Evolutionary conservation across 2,329 filamentous ascomycete genomes (phyloP), one percentile per base, ranked within the genome.

Genomic region (Fonsecaea pugnacius): DNA sequence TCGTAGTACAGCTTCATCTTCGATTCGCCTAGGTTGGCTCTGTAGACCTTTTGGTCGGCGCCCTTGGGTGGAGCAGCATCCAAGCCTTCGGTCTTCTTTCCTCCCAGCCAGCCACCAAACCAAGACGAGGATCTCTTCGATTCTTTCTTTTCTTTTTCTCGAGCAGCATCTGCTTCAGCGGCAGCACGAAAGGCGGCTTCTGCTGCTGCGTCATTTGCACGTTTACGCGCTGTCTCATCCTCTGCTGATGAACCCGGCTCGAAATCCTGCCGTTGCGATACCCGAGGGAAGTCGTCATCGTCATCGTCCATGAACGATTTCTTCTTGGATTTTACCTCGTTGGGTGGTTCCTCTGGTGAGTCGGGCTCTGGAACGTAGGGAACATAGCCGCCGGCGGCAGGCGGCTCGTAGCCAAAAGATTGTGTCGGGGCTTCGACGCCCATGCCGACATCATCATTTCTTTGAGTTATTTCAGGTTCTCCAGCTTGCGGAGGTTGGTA

Each of bases 1-100:
- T 99, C 95, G 73, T 95, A 99, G 70, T 94, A 89, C 77, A 99
- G 97, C 52, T 88, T 92, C 76, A 87, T 96, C 73, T 95, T 87
- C n/a, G 62, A 65, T 77, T 99, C 96, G 66, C 94, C 96, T 8
- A 99, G 85, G 73, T 99, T 99, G 67, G 96, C 95, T 71, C 87
- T 88, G 75, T 97, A 91, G n/a, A 72, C 64, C 35, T 70, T 71
- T n/a, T 93, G 87, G 32, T 76, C 78, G 27, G 72, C 70, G 55
- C 72, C 71, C 33, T 67, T 64, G 35, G 30, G 65, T 36, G 67
- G 63, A n/a, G 78, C 79, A 3, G 78, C 78, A n/a, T 79, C 69
- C n/a, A 83, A 76, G 71, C 89, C 85, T 75, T 90, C 88, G 71
- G 87, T 85, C 67, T 78, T 76, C 69, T 85, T 85, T 71, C 90